A percentile compares a stretch with the other conserved stretches of the same genome.
phyloP scores from a whole-genome alignment of 2,329 filamentous ascomycete genomes.

The Eurotiales sp. region DNA sequence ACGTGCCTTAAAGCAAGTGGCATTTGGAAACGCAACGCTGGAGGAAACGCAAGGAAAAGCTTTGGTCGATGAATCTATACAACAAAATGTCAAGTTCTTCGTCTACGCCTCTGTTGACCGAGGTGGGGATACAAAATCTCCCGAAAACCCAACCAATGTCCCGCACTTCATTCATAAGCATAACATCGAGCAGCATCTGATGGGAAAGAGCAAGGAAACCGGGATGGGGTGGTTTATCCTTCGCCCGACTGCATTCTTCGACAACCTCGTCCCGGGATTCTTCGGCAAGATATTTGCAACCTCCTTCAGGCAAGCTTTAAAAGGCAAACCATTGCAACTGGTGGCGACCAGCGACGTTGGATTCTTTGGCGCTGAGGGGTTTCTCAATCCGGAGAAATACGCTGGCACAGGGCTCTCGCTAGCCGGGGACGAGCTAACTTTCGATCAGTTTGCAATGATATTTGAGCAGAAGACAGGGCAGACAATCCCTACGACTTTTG shows the following conservation, averaged over 20 bases:
- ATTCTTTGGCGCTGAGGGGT: conserved; percentile 48
- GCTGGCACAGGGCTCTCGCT: conserved; percentile 45
- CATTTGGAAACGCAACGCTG: conserved; percentile 13
- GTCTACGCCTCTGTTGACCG: conserved; percentile 64
- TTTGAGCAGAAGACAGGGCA: conserved; percentile 48
- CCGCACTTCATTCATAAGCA: conserved; percentile 63
- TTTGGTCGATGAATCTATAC: conserved; percentile 56
- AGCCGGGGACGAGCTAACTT: conserved; percentile 52
- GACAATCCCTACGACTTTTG: conserved; percentile 40
- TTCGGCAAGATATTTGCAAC: conserved; percentile 48
- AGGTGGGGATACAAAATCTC: conserved; percentile 50
- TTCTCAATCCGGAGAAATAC: conserved; percentile 44
- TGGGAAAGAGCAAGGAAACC: conserved; percentile 40
- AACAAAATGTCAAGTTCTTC: conserved; percentile 55
- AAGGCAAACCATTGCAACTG: conserved; percentile 43
- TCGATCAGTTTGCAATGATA: conserved; percentile 41
- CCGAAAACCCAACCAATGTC: conserved; percentile 52
- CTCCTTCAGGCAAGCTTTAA: conserved; percentile 36
- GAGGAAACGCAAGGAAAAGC: conserved; percentile 56
- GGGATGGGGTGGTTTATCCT: conserved; percentile 60
- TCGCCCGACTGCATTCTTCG: conserved; percentile 61
- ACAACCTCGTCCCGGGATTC: conserved; percentile 50
- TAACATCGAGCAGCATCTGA: conserved; percentile 60
- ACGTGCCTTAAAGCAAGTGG: not conserved
- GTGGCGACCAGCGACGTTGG: conserved; percentile 50